phyloP scores from a whole-genome alignment of 495 filamentous ascomycete species.

The Penicillium herquei region DNA sequence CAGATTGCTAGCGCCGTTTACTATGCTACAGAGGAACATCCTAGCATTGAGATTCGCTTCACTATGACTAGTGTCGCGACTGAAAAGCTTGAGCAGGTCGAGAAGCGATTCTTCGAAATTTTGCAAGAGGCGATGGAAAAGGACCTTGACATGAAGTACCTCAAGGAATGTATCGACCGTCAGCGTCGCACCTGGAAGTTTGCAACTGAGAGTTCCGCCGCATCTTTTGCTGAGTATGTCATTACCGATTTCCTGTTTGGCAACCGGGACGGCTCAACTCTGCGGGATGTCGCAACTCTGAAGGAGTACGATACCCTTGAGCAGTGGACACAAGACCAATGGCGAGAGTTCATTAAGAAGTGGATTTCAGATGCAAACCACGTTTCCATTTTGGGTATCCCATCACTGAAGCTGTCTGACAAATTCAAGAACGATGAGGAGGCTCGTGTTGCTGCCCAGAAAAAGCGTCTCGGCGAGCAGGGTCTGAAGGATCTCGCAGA shows the following conservation, averaged over 20 bases:
- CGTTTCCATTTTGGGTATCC: slow-evolving; percentile 83
- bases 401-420: slow-evolving; percentile 66
- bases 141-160: slow-evolving; percentile 82
- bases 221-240: slow-evolving; percentile 74
- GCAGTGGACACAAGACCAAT: slow-evolving; percentile 77
- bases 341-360: slow-evolving; percentile 74
- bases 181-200: slow-evolving; percentile 77
- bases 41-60: slow-evolving; percentile 80
- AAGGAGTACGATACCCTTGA: slow-evolving; percentile 74
- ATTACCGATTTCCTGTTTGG: slow-evolving; percentile 93
- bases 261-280: slow-evolving; percentile 75
- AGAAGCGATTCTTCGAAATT: slow-evolving; percentile 80
- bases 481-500: slow-evolving; percentile 69
- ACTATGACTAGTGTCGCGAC: slow-evolving; percentile 82
- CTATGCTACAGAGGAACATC: slow-evolving; percentile 71
- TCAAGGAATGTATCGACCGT: slow-evolving; percentile 79
- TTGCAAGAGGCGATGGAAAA: slow-evolving; percentile 75
- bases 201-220: slow-evolving; percentile 69
- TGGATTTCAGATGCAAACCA: slow-evolving; percentile 87
- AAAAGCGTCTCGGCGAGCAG: slow-evolving; percentile 58
- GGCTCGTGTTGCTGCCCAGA: slow-evolving; percentile 53
- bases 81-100: slow-evolving; percentile 76
- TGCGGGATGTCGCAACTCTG: slow-evolving; percentile 66
- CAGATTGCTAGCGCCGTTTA: slow-evolving; percentile 81
- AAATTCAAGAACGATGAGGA: slow-evolving; percentile 71